Base-by-base conservation (phyloP, 1,139 yeast genomes). In the Yamadazyma songkhlaensis region DNA sequence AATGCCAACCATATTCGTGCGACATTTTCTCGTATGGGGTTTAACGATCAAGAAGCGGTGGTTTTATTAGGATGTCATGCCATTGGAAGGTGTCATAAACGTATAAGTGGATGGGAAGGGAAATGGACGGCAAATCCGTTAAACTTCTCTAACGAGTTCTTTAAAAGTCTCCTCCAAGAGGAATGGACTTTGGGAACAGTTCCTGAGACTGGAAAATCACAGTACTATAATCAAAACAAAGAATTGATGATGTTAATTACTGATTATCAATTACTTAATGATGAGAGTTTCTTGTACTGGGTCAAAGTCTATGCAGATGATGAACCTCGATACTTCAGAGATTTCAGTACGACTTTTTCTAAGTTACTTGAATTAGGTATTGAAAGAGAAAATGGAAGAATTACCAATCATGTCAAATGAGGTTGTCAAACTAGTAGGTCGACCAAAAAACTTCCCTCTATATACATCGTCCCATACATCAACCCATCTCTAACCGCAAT, bases 181-280 rank as follows among this genome's bases (percentile, higher is more conserved):
- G 29, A 43, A 4, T 69, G 74, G 74, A 37, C 35, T 6, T 31
- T 44, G 4, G 67, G 58, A 3, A 40, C 29, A 7, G 75, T 70
- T n/a, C 68, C 72, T 1, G 64, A 61, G 39, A 67, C 75, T 1
- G 72, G 71, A 0, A 54, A 50, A 39, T 42, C 43, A n/a, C 77
- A 72, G 43, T 72, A 56, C 41, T 62, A 47, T 43, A 65, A 67
- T 40, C 37, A 44, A 2, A 66, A 66, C 40, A 54, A 54, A 47
- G 64, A 54, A 11, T 65, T 81, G 52, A 81, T 81, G 84, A 79
- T 79, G 84, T 64, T 81, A 36, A 83, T 83, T 20, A 71, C 85
- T 3, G 88, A 81, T 52, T 66, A 76, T 69, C 72, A 76, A 29
- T 62, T 81, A 36, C 57, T 75, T 36, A 51, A 61, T 37, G 85